phyloP scores from a whole-genome alignment of 2,329 filamentous ascomycete genomes.

The Colletotrichum sp. region DNA sequence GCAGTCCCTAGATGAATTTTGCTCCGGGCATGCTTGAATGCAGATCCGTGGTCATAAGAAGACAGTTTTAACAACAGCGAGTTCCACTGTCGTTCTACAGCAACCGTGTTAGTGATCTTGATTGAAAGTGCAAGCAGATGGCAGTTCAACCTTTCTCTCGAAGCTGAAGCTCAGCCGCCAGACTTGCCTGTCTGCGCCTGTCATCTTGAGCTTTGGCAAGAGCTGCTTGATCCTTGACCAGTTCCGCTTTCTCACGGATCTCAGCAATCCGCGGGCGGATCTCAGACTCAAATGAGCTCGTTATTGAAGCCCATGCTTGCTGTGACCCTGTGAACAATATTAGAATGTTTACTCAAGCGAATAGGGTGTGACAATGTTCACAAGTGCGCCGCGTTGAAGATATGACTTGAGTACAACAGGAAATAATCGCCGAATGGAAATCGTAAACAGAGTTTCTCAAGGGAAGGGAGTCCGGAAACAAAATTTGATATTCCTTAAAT shows the following conservation, averaged over 20 bases:
- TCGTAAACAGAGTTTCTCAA: background rate
- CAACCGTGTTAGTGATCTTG: rapidly evolving
- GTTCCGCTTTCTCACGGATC: rapidly evolving
- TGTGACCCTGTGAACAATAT: rapidly evolving
- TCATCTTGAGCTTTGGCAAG: background rate
- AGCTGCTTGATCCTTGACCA: rapidly evolving
- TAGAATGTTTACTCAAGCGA: background rate
- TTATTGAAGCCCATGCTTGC: rapidly evolving
- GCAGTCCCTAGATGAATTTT: background rate
- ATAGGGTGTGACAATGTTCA: no score
- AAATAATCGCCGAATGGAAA: rapidly evolving
- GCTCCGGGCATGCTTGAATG: rapidly evolving
- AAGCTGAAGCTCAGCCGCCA: no score
- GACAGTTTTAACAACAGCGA: background rate
- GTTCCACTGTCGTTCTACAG: background rate
- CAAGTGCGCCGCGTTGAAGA: rapidly evolving
- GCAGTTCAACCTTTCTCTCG: no score
- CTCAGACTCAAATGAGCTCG: rapidly evolving
- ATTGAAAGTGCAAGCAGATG: no score
- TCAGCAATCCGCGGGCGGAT: rapidly evolving
- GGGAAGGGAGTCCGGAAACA: rapidly evolving
- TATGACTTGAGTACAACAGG: background rate
- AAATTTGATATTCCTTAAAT: conserved; percentile 35
- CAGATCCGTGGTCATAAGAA: rapidly evolving
- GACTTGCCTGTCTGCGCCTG: no score